Percentiles rank a stretch among this genome's conserved stretches.
These are phyloP conservation scores for Abortiporus biennis DNA, from an alignment of 1,284 basidiomycete species.

Conservation along the genomic window DNA sequence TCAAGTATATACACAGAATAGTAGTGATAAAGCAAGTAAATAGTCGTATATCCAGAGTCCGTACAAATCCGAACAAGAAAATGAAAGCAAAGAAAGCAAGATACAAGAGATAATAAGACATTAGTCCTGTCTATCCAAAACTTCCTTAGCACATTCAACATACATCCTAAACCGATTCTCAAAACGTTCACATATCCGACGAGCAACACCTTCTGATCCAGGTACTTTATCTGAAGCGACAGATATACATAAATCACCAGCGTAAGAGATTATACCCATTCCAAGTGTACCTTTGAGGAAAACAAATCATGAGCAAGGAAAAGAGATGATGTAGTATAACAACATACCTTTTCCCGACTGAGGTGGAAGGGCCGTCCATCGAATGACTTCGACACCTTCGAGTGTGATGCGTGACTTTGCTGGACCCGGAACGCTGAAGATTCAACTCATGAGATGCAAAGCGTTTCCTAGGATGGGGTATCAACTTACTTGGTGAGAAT, in stretches of 20 bases:
- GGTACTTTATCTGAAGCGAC: constrained; percentile 21
- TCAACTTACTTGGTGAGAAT: constrained; percentile 20
- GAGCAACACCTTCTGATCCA: constrained; percentile 16
- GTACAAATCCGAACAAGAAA: too few relatives aligned
- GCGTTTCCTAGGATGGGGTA: neutral
- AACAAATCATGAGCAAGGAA: neutral
- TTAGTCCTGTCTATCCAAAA: constrained; percentile 18
- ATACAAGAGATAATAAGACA: too few relatives aligned
- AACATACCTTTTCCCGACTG: constrained; percentile 22
- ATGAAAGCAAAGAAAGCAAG: too few relatives aligned
- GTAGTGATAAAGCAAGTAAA: too few relatives aligned
- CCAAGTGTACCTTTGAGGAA: constrained; percentile 18
- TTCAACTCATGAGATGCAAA: neutral
- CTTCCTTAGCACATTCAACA: constrained; percentile 18
- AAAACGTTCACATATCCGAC: constrained; percentile 19
- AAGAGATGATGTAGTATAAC: neutral
- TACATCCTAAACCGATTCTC: constrained; percentile 22
- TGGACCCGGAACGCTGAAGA: constrained; percentile 22
- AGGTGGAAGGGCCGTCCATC: constrained; percentile 25
- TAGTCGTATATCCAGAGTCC: too few relatives aligned
- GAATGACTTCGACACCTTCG: constrained; percentile 20
- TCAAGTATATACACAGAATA: too few relatives aligned
- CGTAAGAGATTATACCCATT: constrained; percentile 26
- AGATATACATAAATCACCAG: constrained; percentile 20
- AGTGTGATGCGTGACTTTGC: constrained; percentile 19